Base-by-base conservation (phyloP, 345 rosid species). In the Mallotus nudiflorus region DNA sequence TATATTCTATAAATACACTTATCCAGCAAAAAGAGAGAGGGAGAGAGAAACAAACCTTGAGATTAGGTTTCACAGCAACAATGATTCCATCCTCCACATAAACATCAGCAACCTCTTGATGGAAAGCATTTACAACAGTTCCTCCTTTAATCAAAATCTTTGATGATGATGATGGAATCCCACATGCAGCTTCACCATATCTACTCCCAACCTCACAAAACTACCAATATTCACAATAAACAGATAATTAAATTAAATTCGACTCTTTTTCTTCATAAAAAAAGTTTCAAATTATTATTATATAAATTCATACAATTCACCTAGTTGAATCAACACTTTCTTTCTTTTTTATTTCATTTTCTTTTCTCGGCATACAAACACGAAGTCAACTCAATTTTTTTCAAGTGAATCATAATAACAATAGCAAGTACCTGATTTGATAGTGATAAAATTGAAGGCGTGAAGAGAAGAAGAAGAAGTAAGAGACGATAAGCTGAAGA, bases 101-200 rank as follows among this genome's bases (percentile, higher is more conserved):
- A 68, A 91, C 97, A 81, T 94, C 98, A 81, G 97, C 88, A 67
- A 88, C 51, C 84, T 88, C 85, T 72, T 87, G 93, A 25, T 80
- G 86, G 70, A 91, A 91, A 72, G 96, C 92, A 78, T 94, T 94
- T 69, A 94, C 97, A 50, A 94, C 93, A 5, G 83, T 91, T 71
- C 97, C 98, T 49, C 98, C 97, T 73, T 78, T 90, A 27, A 94
- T 90, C 85, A 94, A 70, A 62, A 94, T 78, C 85, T 88, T 94
- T 6, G 89, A 68, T 56, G 61, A 56, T 50, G 56, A 75, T 39
- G 87, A 78, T 0, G 80, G 69, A 73, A 74, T 25, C 62, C 88
- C 86, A 75, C 94, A 85, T 16, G 67, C 74, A 24, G 73, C 37
- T 45, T 65, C 88, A 64, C 79, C 84, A 75, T 78, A 64, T 54